Evolutionary conservation across 2,329 filamentous ascomycete species (phyloP).

Genomic region (Blastomyces silverae): DNA sequence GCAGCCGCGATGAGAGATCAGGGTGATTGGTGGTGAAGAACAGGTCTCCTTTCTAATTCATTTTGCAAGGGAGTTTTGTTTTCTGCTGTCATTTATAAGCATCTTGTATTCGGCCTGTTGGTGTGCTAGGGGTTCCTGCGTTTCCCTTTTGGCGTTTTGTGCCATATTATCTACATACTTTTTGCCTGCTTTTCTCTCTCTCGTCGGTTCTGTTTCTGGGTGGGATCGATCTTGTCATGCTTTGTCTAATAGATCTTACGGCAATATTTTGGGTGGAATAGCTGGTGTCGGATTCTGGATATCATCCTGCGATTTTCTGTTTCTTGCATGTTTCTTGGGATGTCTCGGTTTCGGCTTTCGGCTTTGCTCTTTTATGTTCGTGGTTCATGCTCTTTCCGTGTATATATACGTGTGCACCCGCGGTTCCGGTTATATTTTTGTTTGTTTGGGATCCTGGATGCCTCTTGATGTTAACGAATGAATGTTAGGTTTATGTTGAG

Average conservation of each 20-base stretch:
- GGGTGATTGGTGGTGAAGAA: constrained; percentile 69
- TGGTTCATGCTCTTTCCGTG: constrained; percentile 3
- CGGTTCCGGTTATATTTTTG: neutral
- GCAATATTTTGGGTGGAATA: constrained; percentile 10
- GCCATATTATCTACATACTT: neutral
- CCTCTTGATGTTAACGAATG: constrained; percentile 2
- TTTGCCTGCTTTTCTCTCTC: neutral
- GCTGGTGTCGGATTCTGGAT: neutral
- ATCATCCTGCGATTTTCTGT: neutral
- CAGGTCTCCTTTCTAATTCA: neutral
- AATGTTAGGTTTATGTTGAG: neutral
- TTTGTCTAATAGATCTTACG: constrained; percentile 8
- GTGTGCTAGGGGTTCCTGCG: neutral
- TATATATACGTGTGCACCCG: neutral
- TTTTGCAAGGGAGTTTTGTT: neutral
- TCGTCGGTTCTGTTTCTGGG: neutral
- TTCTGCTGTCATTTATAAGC: neutral
- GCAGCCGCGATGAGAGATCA: constrained; percentile 90
- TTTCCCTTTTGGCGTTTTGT: neutral
- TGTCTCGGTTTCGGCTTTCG: neutral
- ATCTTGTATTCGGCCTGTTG: neutral
- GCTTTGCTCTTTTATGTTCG: neutral
- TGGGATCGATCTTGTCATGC: constrained; percentile 6
- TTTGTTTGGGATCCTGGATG: neutral
- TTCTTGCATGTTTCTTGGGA: neutral